phyloP scores from a whole-genome alignment of 2,329 filamentous ascomycete genomes.

The Penicillium sp. region DNA sequence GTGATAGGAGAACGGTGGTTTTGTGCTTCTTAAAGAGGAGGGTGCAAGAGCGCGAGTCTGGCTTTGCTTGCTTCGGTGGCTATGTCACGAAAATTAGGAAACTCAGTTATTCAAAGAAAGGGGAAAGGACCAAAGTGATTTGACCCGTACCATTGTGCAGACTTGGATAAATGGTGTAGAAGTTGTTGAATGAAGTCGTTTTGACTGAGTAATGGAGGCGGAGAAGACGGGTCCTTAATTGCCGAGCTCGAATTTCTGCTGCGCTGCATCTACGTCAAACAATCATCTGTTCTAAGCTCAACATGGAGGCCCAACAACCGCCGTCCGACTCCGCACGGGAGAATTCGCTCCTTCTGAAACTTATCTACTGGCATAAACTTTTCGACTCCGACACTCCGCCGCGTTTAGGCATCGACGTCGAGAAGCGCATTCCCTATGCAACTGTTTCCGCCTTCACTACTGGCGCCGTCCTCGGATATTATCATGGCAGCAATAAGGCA shows the following conservation, averaged over 20 bases:
- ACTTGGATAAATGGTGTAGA: background rate
- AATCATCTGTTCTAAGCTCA: background rate
- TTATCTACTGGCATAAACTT: slow-evolving; percentile 37
- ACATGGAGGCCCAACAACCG: slow-evolving; percentile 16
- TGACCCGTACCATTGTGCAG: slow-evolving; percentile 14
- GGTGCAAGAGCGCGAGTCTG: slow-evolving; percentile 56
- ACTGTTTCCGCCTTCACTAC: slow-evolving; percentile 61
- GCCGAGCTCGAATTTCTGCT: slow-evolving; percentile 12
- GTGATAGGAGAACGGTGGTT: slow-evolving; percentile 67
- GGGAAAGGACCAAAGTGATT: background rate
- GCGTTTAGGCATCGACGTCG: slow-evolving; percentile 61
- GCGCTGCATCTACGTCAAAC: background rate
- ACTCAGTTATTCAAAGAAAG: background rate
- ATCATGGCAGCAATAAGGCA: slow-evolving; percentile 69
- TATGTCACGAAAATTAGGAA: background rate
- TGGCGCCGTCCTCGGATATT: slow-evolving; percentile 69
- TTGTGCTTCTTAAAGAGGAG: slow-evolving; percentile 71
- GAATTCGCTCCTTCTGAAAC: slow-evolving; percentile 25
- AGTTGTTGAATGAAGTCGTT: background rate
- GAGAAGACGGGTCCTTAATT: slow-evolving; percentile 11
- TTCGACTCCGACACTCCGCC: slow-evolving; percentile 39
- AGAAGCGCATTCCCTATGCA: slow-evolving; percentile 65
- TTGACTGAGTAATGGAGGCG: slow-evolving; percentile 14
- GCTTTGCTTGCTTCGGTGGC: slow-evolving; percentile 18
- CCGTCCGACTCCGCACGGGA: slow-evolving; percentile 13